Percentiles rank a stretch among this genome's conserved stretches.
Conservation (phyloP, 2,329 filamentous ascomycete species). For the Plenodomus lindquistii region DNA sequence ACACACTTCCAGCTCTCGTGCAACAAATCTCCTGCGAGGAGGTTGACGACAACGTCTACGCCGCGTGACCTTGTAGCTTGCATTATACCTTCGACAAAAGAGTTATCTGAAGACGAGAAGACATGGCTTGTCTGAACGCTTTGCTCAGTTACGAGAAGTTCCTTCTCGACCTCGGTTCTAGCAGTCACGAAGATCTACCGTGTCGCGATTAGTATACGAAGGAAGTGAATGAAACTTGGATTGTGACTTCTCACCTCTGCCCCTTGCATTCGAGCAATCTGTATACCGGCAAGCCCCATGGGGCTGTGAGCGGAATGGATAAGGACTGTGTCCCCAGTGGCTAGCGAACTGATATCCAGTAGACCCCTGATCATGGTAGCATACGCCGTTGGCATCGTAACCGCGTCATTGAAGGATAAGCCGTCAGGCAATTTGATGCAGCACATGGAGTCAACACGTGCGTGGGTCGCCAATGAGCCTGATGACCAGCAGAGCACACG, state of each 20-base stretch:
- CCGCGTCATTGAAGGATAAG: too few species aligned
- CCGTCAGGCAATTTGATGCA: too few species aligned
- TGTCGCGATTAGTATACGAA: too few species aligned
- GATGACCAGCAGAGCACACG: not conserved
- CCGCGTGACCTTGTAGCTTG: constrained; percentile 16
- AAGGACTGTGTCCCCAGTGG: not conserved
- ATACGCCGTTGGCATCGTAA: too few species aligned
- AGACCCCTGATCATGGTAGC: too few species aligned
- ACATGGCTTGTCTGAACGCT: constrained; percentile 24
- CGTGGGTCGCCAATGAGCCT: too few species aligned
- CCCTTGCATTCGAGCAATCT: too few species aligned
- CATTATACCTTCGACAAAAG: constrained; percentile 21
- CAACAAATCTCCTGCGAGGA: constrained; percentile 23
- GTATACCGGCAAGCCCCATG: constrained; percentile 19
- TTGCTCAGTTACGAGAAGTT: not conserved
- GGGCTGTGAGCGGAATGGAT: constrained; percentile 9
- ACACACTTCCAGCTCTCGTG: constrained; percentile 50
- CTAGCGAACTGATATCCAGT: not conserved
- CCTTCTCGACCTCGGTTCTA: constrained; percentile 9
- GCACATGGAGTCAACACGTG: too few species aligned
- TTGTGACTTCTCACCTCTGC: not conserved
- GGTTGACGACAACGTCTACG: constrained; percentile 33
- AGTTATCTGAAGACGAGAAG: constrained; percentile 11
- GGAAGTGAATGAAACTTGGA: not conserved
- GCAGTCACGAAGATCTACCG: too few species aligned